Evolutionary conservation across 768 basidiomycete species (phyloP), one percentile per base, ranked within the genome.

Genomic region (Hericium coralloides): DNA sequence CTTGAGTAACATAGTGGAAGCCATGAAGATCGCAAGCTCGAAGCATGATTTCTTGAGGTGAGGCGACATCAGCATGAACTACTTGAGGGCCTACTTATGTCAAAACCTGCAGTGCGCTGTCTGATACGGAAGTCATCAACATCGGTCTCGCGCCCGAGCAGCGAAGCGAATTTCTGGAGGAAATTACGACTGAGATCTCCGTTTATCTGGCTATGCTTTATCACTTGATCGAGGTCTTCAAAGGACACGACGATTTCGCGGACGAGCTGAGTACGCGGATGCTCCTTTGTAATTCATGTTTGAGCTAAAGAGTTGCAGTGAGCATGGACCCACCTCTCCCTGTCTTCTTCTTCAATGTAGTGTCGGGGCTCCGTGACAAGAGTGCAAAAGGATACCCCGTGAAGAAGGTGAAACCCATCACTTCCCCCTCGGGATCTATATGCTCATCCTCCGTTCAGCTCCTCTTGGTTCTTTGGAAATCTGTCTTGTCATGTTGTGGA

Each of bases 201-300:
- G 85, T 94, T n/a, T 91, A 92, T 65, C 80, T 98, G 31, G 93
- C 91, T 9, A 92, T 98, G 84, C 74, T 98, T 47, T 99, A 98
- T 69, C 93, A 97, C 67, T 73, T 98, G 55, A 85, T 98, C 14
- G 95, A 98, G 72, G 80, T 94, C 25, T 93, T 92, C 72, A 89
- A 95, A 67, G 86, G 87, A 3, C 89, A 97, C 62, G 92, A 95
- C 58, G 86, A 93, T 64, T 98, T 98, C 68, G 94, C 91, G 2
- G 94, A 97, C 63, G 95, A 98, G 72, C 76, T 98, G 50, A 98
- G 95, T 97, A 71, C 77, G 95, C 31, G 41, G 31, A 31, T 18
- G 6, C n/a, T n/a, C 43, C 12, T 20, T 20, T 4, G 5, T 18
- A n/a, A 20, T 18, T 45, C 49, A 20, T 41, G 18, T 39, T 17